Conservation (phyloP, 148 eudicot species). For the Camellia lanceoleosa region DNA sequence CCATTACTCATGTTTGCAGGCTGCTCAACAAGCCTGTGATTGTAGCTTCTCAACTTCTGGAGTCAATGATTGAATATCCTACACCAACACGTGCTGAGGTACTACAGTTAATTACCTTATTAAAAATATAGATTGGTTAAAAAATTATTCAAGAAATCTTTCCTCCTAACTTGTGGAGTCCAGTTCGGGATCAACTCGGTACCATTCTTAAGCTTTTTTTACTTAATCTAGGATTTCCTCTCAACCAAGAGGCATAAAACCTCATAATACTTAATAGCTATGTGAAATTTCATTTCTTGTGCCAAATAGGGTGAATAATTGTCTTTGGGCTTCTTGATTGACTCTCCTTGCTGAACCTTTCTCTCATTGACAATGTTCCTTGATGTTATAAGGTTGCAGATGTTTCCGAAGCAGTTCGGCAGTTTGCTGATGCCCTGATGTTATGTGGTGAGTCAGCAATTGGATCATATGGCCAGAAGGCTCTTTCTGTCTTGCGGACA, state of each 20-base stretch:
- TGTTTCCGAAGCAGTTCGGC: constrained; percentile 52
- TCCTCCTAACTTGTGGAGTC: not conserved
- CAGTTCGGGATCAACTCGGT: not conserved
- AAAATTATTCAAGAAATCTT: not conserved
- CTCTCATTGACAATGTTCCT: not conserved
- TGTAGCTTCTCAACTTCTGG: constrained; percentile 51
- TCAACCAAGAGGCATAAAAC: not conserved
- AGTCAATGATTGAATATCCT: constrained; percentile 53
- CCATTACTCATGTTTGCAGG: constrained; percentile 35
- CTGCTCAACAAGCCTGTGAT: constrained; percentile 55
- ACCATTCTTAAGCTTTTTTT: not conserved
- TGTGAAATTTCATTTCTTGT: not conserved
- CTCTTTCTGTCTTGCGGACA: constrained; percentile 38
- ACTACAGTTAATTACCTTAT: not conserved
- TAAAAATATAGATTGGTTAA: not conserved
- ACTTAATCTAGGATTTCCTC: not conserved
- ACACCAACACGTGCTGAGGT: constrained; percentile 60
- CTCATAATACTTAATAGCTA: not conserved
- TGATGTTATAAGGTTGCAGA: constrained; percentile 42
- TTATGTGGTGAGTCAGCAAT: constrained; percentile 54
- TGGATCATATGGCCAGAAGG: constrained; percentile 43
- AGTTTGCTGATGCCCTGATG: constrained; percentile 55
- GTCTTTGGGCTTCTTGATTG: not conserved
- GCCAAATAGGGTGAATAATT: not conserved
- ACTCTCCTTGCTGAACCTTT: not conserved